Evolutionary conservation across 345 rosid species (phyloP).

Genomic region (Rhodamnia rubescens): DNA sequence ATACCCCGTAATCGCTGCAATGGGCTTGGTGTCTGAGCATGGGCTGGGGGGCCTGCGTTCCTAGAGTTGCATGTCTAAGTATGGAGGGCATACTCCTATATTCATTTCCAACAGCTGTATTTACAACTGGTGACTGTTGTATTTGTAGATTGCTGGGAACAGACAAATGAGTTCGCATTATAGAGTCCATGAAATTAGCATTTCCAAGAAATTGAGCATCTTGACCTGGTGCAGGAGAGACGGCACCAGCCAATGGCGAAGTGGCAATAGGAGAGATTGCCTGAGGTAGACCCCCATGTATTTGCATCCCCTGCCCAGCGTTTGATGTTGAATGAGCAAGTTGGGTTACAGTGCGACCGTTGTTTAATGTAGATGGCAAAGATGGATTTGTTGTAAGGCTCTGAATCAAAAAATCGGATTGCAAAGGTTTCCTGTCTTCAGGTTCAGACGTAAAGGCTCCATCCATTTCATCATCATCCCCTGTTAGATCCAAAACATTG

Average conservation of each 20-base stretch:
- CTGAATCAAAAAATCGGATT: conserved; percentile 22
- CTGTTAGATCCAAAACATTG: conserved; percentile 60
- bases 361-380: neutral
- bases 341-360: too few species aligned
- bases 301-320: conserved; percentile 12
- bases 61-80: conserved; percentile 15
- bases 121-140: conserved; percentile 24
- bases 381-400: conserved; percentile 7
- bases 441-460: conserved; percentile 17
- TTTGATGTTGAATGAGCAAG: conserved; percentile 7
- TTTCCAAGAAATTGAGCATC: conserved; percentile 10
- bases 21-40: conserved; percentile 25
- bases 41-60: conserved; percentile 41
- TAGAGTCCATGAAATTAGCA: conserved; percentile 1
- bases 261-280: neutral
- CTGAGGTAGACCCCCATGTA: neutral
- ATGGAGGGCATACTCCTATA: conserved; percentile 18
- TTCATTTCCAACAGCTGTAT: conserved; percentile 18
- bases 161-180: conserved; percentile 17
- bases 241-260: neutral
- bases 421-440: conserved; percentile 60
- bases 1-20: conserved; percentile 32
- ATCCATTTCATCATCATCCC: conserved; percentile 31
- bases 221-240: conserved; percentile 12
- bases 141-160: conserved; percentile 16